These are phyloP conservation scores for Galerina sulciceps DNA, from an alignment of 768 basidiomycete species.

Conservation along the genomic window DNA sequence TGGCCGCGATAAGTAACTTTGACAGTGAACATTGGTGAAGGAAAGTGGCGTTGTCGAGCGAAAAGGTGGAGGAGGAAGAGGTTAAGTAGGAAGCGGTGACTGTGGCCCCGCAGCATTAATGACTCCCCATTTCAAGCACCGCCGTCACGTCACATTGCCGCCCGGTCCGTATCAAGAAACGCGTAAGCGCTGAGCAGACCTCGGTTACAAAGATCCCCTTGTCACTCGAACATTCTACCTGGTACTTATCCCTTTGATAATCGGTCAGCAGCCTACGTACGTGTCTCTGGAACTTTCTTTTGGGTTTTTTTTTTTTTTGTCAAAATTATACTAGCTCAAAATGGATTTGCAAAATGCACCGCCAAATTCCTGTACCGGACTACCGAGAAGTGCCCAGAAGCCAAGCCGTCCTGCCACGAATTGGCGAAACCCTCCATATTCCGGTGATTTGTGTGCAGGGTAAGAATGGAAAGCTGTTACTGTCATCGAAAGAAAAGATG, in stretches of 20 bases:
- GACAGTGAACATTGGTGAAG: conserved; percentile 66
- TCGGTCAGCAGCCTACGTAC: background rate
- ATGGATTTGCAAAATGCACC: too few species aligned
- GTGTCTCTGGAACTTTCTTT: background rate
- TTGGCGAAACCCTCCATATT: too few species aligned
- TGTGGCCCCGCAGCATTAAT: conserved; percentile 20
- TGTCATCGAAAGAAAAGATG: too few species aligned
- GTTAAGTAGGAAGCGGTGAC: conserved; percentile 23
- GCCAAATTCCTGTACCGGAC: too few species aligned
- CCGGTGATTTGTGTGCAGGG: too few species aligned
- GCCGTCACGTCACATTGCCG: conserved; percentile 25
- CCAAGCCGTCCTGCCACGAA: too few species aligned
- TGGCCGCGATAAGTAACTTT: conserved; percentile 79
- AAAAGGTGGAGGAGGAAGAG: conserved; percentile 5
- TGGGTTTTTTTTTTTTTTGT: background rate
- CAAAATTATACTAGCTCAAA: background rate
- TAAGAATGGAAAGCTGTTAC: too few species aligned
- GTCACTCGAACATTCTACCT: conserved; percentile 12
- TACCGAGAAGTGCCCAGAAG: too few species aligned
- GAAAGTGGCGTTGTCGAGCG: background rate
- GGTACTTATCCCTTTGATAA: background rate
- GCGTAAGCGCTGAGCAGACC: conserved; percentile 21
- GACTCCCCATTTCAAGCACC: conserved; percentile 21
- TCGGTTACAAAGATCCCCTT: background rate
- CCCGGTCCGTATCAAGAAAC: conserved; percentile 8